These are phyloP conservation scores for Sabuloglossum arenarium DNA, from an alignment of 495 filamentous ascomycete species.

Conservation along the genomic window DNA sequence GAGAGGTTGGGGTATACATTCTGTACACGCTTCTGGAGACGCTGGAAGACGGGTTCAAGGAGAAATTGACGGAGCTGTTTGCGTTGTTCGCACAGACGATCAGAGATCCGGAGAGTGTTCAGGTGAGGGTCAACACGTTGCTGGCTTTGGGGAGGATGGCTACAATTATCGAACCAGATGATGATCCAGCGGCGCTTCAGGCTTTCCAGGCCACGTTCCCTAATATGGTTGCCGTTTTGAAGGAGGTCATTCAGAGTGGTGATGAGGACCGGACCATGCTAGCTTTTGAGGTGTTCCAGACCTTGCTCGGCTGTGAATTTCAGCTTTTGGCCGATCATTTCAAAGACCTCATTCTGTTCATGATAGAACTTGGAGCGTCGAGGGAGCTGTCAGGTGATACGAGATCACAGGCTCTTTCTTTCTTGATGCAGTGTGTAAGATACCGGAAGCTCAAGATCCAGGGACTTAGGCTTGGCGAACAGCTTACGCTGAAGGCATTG, in stretches of 20 bases:
- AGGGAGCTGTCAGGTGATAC: constrained; percentile 60
- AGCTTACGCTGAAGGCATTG: constrained; percentile 67
- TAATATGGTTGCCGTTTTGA: constrained; percentile 73
- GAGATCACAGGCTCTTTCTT: constrained; percentile 73
- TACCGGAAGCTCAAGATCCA: constrained; percentile 95
- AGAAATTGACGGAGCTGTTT: constrained; percentile 58
- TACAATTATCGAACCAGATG: constrained; percentile 69
- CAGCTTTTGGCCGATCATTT: constrained; percentile 70
- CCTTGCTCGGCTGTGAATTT: constrained; percentile 72
- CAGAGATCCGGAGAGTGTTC: constrained; percentile 67
- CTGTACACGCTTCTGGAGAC: constrained; percentile 79
- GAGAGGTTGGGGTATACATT: constrained; percentile 82
- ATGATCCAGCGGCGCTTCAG: constrained; percentile 48
- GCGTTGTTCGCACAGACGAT: constrained; percentile 73
- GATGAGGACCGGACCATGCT: constrained; percentile 77
- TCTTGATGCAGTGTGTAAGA: constrained; percentile 77
- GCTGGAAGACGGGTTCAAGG: constrained; percentile 56
- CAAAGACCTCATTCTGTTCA: constrained; percentile 77
- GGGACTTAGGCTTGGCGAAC: constrained; percentile 57
- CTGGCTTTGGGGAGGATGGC: constrained; percentile 78
- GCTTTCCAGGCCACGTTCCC: constrained; percentile 62
- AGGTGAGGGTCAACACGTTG: constrained; percentile 88
- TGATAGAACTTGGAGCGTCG: constrained; percentile 68
- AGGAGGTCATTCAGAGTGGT: constrained; percentile 50
- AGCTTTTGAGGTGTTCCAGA: constrained; percentile 95